Evolutionary conservation across 2,329 filamentous ascomycete genomes (phyloP).

Genomic region (Trichothecium sympodiale): DNA sequence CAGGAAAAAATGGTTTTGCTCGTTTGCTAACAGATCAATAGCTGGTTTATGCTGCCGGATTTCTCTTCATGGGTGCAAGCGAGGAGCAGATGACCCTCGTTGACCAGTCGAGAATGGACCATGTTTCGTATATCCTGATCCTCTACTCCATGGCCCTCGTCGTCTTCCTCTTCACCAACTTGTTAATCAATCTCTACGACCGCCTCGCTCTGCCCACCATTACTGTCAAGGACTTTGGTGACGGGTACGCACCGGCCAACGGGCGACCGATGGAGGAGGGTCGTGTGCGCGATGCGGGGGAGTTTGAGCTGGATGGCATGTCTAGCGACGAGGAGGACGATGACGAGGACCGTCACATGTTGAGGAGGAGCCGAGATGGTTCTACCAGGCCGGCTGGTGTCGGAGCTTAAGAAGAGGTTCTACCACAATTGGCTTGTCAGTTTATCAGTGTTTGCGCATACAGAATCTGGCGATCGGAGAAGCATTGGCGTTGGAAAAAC

Average conservation of each 20-base stretch:
- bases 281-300: slow-evolving; percentile 68
- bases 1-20: not conserved
- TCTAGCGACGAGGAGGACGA: slow-evolving; percentile 81
- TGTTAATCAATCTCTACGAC: slow-evolving; percentile 78
- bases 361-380: slow-evolving; percentile 6
- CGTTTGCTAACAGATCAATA: slow-evolving; percentile 21
- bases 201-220: slow-evolving; percentile 32
- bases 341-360: slow-evolving; percentile 45
- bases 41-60: slow-evolving; percentile 85
- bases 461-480: too few relatives aligned
- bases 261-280: slow-evolving; percentile 33
- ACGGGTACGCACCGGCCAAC: slow-evolving; percentile 21
- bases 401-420: too few relatives aligned
- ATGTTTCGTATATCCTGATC: slow-evolving; percentile 86
- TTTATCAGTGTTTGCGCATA: too few relatives aligned
- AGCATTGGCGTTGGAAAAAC: too few relatives aligned
- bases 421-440: too few relatives aligned
- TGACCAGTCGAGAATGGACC: slow-evolving; percentile 62
- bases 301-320: slow-evolving; percentile 86
- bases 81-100: slow-evolving; percentile 90
- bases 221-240: slow-evolving; percentile 23
- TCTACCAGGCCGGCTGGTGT: too few relatives aligned
- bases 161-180: slow-evolving; percentile 80
- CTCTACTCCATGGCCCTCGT: slow-evolving; percentile 85
- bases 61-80: slow-evolving; percentile 94